Evolutionary conservation across 257 asterid genomes (phyloP).

Genomic region (Lithospermum erythrorhizon): DNA sequence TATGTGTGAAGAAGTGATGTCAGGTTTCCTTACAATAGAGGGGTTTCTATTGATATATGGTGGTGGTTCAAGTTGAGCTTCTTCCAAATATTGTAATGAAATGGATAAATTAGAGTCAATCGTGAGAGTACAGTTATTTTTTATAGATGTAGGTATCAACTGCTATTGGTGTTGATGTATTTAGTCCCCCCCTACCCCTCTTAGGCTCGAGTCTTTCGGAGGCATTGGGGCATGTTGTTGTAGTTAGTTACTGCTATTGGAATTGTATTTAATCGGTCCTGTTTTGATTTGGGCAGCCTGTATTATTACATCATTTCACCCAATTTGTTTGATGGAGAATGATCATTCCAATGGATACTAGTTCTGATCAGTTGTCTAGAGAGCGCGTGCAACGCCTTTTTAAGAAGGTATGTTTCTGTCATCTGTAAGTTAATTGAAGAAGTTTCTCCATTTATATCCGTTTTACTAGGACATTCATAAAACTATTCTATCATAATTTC

Average conservation of each 20-base stretch:
- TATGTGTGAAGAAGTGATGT: too few relatives aligned
- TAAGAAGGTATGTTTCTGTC: conserved; percentile 48
- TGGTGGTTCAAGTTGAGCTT: too few relatives aligned
- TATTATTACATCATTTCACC: conserved; percentile 12
- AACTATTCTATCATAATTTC: background rate
- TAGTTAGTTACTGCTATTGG: background rate
- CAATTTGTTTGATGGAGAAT: conserved; percentile 42
- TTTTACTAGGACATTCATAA: background rate
- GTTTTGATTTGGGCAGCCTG: background rate
- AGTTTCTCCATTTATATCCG: background rate
- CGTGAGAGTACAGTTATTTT: background rate
- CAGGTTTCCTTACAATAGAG: too few relatives aligned
- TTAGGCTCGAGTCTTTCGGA: too few relatives aligned
- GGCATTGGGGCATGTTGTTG: too few relatives aligned
- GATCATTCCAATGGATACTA: conserved; percentile 69
- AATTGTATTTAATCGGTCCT: background rate
- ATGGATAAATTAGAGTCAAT: too few relatives aligned
- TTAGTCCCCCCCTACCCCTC: too few relatives aligned
- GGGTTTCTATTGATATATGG: too few relatives aligned
- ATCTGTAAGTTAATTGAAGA: background rate
- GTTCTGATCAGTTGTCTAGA: conserved; percentile 33
- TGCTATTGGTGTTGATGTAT: background rate
- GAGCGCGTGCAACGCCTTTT: conserved; percentile 67
- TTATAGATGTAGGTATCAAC: background rate
- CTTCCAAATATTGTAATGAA: too few relatives aligned